A percentile compares a stretch with the other conserved stretches of the same genome.
phyloP scores from a whole-genome alignment of 2,329 filamentous ascomycete genomes.

The Fusarium sp. region DNA sequence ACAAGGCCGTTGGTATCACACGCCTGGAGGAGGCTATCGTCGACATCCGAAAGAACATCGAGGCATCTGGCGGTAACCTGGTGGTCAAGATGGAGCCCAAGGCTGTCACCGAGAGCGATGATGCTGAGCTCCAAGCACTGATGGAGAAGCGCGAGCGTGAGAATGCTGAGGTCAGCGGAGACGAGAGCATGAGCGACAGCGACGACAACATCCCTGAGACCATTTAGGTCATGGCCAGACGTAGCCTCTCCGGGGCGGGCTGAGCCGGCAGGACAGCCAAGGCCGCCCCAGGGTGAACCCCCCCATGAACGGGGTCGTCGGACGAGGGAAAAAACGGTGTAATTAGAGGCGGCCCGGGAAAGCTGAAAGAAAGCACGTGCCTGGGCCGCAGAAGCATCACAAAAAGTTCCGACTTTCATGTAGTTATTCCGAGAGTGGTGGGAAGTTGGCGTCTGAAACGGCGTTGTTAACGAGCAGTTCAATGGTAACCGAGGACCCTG shows the following conservation, averaged over 20 bases:
- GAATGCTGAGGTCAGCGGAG: conserved; percentile 97
- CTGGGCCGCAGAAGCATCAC: conserved; percentile 39
- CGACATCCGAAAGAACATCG: conserved; percentile 83
- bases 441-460: conserved; percentile 42
- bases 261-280: conserved; percentile 33
- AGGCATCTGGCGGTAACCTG: conserved; percentile 77
- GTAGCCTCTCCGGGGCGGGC: conserved; percentile 24
- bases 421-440: conserved; percentile 41
- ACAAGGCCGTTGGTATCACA: conserved; percentile 86
- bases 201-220: conserved; percentile 74
- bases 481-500: conserved; percentile 20
- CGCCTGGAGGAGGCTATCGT: conserved; percentile 88
- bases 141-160: conserved; percentile 99
- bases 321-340: conserved; percentile 41
- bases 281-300: conserved; percentile 26
- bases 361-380: conserved; percentile 34
- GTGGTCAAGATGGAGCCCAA: conserved; percentile 98
- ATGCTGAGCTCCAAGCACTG: conserved; percentile 92
- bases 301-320: conserved; percentile 29
- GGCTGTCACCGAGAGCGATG: conserved; percentile 98
- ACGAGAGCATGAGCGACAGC: conserved; percentile 94
- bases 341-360: conserved; percentile 40
- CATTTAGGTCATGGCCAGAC: conserved; percentile 45
- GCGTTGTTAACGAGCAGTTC: conserved; percentile 42
- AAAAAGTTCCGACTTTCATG: conserved; percentile 44